Evolutionary conservation across 139 green algal species (phyloP), one percentile per base, ranked within the genome.

Genomic region (Asterochloris erici): DNA sequence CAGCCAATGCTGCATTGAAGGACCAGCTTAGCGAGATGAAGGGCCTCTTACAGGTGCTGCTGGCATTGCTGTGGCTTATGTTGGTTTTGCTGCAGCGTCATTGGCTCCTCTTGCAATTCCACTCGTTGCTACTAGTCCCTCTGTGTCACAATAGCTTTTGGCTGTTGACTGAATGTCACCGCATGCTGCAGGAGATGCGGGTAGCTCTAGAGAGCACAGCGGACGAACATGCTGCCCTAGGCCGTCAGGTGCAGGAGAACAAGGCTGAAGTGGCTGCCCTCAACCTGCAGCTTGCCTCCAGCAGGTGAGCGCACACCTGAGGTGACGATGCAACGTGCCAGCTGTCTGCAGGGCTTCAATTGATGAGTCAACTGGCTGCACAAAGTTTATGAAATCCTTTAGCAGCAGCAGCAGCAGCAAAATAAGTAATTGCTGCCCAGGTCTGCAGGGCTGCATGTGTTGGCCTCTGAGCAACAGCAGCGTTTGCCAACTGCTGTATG

Each of bases 131-230:
- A 16, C 71, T 0, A 11, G 71, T 23, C 21, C 21, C 10, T 2
- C 66, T 23, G 66, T 14, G 38, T 54, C 38, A 54, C 38, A 54
- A 10, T 6, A 71, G 21, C 6, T 71, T 28, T 29, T 77, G 71
- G 71, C 23, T 77, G 71, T 19, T 71, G 66, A 6, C 63, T 23
- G 26, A 81, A 73, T 62, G 63, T 81, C 16, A 74, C 77, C 54
- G 77, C n/a, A 74, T 81, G 77, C 77, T 81, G 17, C 64, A 83
- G 68, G 79, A 83, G 68, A 83, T 83, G 79, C 66, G 68, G 14
- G 68, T 77, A 0, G 79, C 79, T 38, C 47, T 83, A 38, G 68
- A 83, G 47, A 29, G 38, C 61, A 83, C 79, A 26, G 79, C 79
- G 54, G 79, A 83, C 61, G 79, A 83, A 19, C 77, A 77, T 29